These are phyloP conservation scores for Hevea brasiliensis DNA, from an alignment of 345 rosid genomes.

Conservation along the genomic window DNA sequence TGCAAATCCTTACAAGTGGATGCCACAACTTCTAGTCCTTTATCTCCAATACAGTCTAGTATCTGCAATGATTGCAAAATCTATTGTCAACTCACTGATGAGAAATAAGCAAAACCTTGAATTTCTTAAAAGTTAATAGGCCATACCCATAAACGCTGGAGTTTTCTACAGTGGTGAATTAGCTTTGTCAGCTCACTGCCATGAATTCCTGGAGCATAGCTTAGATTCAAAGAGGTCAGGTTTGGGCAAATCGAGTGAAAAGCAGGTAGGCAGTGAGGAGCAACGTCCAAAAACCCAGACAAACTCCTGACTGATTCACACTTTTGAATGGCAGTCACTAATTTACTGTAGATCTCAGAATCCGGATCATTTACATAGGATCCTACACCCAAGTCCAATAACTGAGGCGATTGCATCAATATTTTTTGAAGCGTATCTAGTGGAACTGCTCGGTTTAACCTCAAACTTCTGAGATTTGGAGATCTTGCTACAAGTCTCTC, in stretches of 20 bases:
- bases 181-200: constrained; percentile 61
- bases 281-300: constrained; percentile 85
- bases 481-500: constrained; percentile 93
- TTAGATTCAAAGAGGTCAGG: constrained; percentile 70
- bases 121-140: not conserved
- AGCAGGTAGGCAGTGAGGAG: constrained; percentile 61
- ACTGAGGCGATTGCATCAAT: constrained; percentile 63
- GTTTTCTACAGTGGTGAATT: constrained; percentile 61
- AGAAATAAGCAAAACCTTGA: not conserved
- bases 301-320: constrained; percentile 66
- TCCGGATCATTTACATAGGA: constrained; percentile 69
- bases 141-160: constrained; percentile 83
- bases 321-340: constrained; percentile 45
- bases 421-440: constrained; percentile 65
- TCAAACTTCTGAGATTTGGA: constrained; percentile 81
- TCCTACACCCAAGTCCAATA: constrained; percentile 85
- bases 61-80: constrained; percentile 51
- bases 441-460: constrained; percentile 75
- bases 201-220: constrained; percentile 76
- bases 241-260: constrained; percentile 59
- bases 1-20: constrained; percentile 73
- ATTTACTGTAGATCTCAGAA: constrained; percentile 50
- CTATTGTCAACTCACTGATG: not conserved
- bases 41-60: constrained; percentile 87
- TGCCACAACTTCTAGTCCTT: constrained; percentile 80